phyloP scores from a whole-genome alignment of 306 rosid genomes.

The Argentina anserina region DNA sequence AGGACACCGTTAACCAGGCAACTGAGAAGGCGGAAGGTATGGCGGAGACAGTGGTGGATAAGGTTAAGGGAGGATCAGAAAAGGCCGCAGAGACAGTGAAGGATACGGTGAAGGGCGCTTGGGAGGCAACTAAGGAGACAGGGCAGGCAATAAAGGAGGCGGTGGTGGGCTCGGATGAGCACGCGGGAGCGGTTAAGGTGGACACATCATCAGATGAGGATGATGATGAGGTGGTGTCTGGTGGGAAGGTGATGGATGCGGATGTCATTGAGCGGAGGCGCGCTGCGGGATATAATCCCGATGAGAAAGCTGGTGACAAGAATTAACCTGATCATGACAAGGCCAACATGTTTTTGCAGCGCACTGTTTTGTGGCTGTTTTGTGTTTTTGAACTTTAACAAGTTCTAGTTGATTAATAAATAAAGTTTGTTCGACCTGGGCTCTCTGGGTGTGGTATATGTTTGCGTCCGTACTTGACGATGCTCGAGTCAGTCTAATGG shows the following conservation, averaged over 20 bases:
- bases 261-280: slow-evolving; percentile 29
- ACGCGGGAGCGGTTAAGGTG: not conserved
- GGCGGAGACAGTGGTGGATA: slow-evolving; percentile 27
- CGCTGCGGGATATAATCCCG: slow-evolving; percentile 6
- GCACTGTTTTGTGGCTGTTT: not conserved
- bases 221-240: not conserved
- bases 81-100: slow-evolving; percentile 39
- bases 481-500: too few relatives aligned
- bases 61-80: slow-evolving; percentile 43
- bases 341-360: not conserved
- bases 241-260: slow-evolving; percentile 26
- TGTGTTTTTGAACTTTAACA: not conserved
- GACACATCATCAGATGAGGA: slow-evolving; percentile 6
- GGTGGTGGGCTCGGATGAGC: slow-evolving; percentile 47
- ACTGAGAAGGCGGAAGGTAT: not conserved
- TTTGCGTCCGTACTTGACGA: too few relatives aligned
- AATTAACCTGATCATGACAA: not conserved
- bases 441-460: too few relatives aligned
- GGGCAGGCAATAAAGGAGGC: slow-evolving; percentile 56
- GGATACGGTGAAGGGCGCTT: not conserved
- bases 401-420: not conserved
- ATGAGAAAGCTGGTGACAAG: slow-evolving; percentile 22
- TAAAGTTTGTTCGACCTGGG: not conserved
- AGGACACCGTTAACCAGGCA: not conserved
- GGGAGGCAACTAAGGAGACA: slow-evolving; percentile 34